Percentiles rank a stretch among this genome's conserved stretches.
These are phyloP conservation scores for Penicillium desertorum DNA, from an alignment of 495 filamentous ascomycete species.

Conservation along the genomic window DNA sequence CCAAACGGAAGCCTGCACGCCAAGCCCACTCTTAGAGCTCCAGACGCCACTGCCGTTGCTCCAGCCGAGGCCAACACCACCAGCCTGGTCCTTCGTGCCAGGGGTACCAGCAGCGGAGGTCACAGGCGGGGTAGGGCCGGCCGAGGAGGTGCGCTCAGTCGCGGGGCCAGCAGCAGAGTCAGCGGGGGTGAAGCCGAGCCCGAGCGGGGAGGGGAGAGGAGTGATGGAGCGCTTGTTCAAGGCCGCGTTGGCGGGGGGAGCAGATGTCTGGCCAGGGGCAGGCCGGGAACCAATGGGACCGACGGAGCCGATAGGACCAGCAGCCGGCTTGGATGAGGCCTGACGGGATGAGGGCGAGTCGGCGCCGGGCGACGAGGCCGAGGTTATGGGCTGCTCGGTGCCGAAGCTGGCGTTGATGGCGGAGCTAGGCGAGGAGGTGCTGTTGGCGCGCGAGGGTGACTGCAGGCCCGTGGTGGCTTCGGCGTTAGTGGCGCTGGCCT, in stretches of 20 bases:
- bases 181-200: slow-evolving; percentile 65
- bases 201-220: slow-evolving; percentile 81
- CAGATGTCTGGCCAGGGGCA: slow-evolving; percentile 43
- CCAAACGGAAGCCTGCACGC: slow-evolving; percentile 76
- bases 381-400: slow-evolving; percentile 75
- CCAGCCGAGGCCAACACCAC: slow-evolving; percentile 63
- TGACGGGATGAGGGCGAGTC: slow-evolving; percentile 78
- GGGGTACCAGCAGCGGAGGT: slow-evolving; percentile 30
- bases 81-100: slow-evolving; percentile 47
- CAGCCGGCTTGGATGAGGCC: slow-evolving; percentile 47
- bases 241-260: slow-evolving; percentile 58
- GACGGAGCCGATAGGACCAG: slow-evolving; percentile 62
- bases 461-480: slow-evolving; percentile 53
- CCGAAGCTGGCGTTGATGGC: slow-evolving; percentile 63
- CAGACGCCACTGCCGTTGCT: slow-evolving; percentile 70
- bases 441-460: slow-evolving; percentile 78
- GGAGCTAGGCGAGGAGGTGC: slow-evolving; percentile 72
- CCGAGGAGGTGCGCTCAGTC: slow-evolving; percentile 61
- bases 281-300: slow-evolving; percentile 95
- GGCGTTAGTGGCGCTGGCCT: slow-evolving; percentile 36
- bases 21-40: slow-evolving; percentile 68
- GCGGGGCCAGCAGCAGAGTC: slow-evolving; percentile 44
- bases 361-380: slow-evolving; percentile 85
- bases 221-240: slow-evolving; percentile 86
- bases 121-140: slow-evolving; percentile 58